Evolutionary conservation across 2,329 filamentous ascomycete genomes (phyloP), one percentile per base, ranked within the genome.

Genomic region (Cordyceps farinosa): DNA sequence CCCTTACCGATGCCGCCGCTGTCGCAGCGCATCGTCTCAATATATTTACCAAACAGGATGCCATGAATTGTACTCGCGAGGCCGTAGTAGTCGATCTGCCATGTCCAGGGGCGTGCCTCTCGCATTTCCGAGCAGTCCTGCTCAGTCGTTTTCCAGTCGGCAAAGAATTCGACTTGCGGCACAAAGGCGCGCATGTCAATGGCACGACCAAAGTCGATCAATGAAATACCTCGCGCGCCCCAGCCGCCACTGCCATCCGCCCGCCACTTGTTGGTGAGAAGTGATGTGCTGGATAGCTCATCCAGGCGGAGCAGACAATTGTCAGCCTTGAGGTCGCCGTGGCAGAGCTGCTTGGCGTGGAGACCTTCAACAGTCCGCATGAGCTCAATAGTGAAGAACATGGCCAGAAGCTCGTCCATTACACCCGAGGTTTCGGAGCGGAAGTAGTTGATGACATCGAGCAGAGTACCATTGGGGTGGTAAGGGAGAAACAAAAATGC

Each of bases 41-140:
- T 95, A 77, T 98, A 98, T 72, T 91, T 92, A 10, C 95, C 94
- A 73, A 97, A 99, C 3, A 99, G 84, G 69, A 99, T 84, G 50
- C 87, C 89, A 76, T 99, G 92, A 5, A 98, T 81, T 30, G 91
- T 90, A 5, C 92, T 92, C 0, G 95, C 95, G 0, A 97, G 83
- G 13, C 95, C 95, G 75, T 96, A 91, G 70, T 98, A 96, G 78
- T 99, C 95, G 68, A 97, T 91, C 75, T 99, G 95, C 80, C 92
- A 97, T 1, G 94, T 98, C 95, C 95, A 99, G 0, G 93, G 92
- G 1, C 94, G 85, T 63, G 92, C 85, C 77, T 99, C 94, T 53
- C 93, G 89, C 85, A 98, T 97, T 80, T 99, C 95, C 22, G 91
- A 89, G 75, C 95, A 99, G 76, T 99, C 95, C 59, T 92, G 89